Evolutionary conservation across 2,329 filamentous ascomycete genomes (phyloP).

Genomic region (Cadophora sp.): DNA sequence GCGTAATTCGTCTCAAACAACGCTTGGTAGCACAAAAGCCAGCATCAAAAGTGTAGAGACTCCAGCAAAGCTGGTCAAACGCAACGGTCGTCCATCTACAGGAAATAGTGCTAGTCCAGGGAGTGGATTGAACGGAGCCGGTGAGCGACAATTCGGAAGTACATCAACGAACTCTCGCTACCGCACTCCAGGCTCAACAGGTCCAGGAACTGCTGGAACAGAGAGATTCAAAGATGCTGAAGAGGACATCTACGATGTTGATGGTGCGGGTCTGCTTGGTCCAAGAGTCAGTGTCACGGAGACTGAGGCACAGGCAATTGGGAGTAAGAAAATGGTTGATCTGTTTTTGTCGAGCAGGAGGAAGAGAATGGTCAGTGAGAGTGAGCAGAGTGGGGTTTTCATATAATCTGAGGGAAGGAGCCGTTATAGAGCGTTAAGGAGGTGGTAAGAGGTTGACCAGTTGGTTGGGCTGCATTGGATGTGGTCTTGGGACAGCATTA

Average conservation of each 20-base stretch:
- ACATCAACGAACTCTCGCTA: constrained; percentile 20
- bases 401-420: not conserved
- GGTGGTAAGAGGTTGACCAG: no score
- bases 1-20: constrained; percentile 35
- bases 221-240: constrained; percentile 13
- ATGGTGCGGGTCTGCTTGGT: constrained; percentile 27
- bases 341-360: constrained; percentile 56
- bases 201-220: not conserved
- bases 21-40: constrained; percentile 34
- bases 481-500: no score
- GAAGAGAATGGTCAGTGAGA: constrained; percentile 50
- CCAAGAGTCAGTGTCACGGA: constrained; percentile 27
- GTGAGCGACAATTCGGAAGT: constrained; percentile 44
- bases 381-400: constrained; percentile 33
- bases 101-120: constrained; percentile 37
- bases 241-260: constrained; percentile 32
- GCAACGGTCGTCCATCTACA: constrained; percentile 21
- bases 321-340: constrained; percentile 61
- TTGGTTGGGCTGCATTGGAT: not conserved
- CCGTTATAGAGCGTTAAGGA: no score
- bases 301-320: constrained; percentile 47
- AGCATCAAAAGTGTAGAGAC: constrained; percentile 37
- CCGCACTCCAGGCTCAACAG: constrained; percentile 11
- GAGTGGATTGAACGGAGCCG: constrained; percentile 34
- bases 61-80: constrained; percentile 39